phyloP scores from a whole-genome alignment of 2,329 filamentous ascomycete species.

The Cladosporium sp. region DNA sequence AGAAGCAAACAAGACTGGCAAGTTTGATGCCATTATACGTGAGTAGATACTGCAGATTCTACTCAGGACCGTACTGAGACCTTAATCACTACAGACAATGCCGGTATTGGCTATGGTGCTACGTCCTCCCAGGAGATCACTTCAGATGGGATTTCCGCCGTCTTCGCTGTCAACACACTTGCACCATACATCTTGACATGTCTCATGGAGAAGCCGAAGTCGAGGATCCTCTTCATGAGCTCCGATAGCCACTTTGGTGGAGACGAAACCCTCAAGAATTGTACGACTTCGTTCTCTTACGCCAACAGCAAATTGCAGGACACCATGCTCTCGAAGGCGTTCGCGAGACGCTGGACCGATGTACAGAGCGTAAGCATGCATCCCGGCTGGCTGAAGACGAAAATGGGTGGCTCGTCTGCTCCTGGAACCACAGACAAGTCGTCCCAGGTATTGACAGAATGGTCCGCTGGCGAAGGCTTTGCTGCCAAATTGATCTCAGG shows the following conservation, averaged over 20 bases:
- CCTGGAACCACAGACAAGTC: constrained; percentile 49
- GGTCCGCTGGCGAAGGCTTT: constrained; percentile 45
- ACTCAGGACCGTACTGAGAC: not conserved
- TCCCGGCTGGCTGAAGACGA: constrained; percentile 45
- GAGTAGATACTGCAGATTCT: constrained; percentile 38
- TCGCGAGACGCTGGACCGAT: constrained; percentile 48
- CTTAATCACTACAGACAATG: constrained; percentile 29
- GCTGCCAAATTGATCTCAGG: constrained; percentile 47
- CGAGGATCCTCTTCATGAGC: constrained; percentile 52
- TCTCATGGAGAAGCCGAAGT: constrained; percentile 49
- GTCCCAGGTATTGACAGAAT: constrained; percentile 49
- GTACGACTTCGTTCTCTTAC: constrained; percentile 48
- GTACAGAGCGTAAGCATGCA: constrained; percentile 50
- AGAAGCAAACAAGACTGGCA: constrained; percentile 50
- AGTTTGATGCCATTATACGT: constrained; percentile 56
- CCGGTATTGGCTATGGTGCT: constrained; percentile 46
- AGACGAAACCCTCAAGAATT: constrained; percentile 42
- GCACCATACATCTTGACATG: constrained; percentile 58
- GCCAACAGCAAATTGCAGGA: constrained; percentile 57
- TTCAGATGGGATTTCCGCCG: constrained; percentile 47
- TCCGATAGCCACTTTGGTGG: constrained; percentile 53
- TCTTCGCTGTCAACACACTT: constrained; percentile 57
- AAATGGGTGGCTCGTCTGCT: constrained; percentile 45
- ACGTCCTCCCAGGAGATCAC: constrained; percentile 45
- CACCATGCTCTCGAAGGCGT: constrained; percentile 55